Evolutionary conservation across 2,329 filamentous ascomycete genomes (phyloP), one percentile per base, ranked within the genome.

Genomic region (Neopestalotiopsis rosae): DNA sequence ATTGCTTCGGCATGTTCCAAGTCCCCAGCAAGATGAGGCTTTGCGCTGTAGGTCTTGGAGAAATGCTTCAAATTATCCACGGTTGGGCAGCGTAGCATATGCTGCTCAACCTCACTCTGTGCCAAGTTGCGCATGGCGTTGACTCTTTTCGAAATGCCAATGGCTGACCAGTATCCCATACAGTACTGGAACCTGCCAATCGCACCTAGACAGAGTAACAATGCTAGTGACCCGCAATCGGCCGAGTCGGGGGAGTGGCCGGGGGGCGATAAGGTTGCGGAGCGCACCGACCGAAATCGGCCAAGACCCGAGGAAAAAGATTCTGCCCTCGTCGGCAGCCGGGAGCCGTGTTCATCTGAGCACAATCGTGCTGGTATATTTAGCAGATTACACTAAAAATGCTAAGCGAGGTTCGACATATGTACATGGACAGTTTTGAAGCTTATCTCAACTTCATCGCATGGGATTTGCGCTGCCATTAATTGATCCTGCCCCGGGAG

Each of bases 11-110:
- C 72, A 57, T 74, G 73, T 24, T 69, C 63, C 30, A 72, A 65
- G 52, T 75, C 73, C 12, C 74, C 74, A 6, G 73, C 74, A 1
- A 75, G 67, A 62, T 75, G 73, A 14, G 72, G 70, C 45, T 70
- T 56, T 5, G 67, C 66, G 65, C 72, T 74, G 69, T 74, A 74
- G 3, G 68, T 34, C 65, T 72, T 70, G 24, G 74, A 75, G 67
- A 70, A 74, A 49, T 71, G 66, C 13, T 70, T 71, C n/a, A 75
- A 69, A 1, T 68, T 71, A 17, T 70, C 68, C 38, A 69, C 64
- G 7, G 34, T 56, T 1, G 73, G 72, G 28, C 65, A 70, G 12
- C 71, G 56, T 17, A 74, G 64, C 68, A 74, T 75, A 9, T 71
- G 49, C 40, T 66, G 69, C 66, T 75, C 74, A 20, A 69, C 73